phyloP scores from a whole-genome alignment of 495 filamentous ascomycete species.

The Cryomyces minteri region DNA sequence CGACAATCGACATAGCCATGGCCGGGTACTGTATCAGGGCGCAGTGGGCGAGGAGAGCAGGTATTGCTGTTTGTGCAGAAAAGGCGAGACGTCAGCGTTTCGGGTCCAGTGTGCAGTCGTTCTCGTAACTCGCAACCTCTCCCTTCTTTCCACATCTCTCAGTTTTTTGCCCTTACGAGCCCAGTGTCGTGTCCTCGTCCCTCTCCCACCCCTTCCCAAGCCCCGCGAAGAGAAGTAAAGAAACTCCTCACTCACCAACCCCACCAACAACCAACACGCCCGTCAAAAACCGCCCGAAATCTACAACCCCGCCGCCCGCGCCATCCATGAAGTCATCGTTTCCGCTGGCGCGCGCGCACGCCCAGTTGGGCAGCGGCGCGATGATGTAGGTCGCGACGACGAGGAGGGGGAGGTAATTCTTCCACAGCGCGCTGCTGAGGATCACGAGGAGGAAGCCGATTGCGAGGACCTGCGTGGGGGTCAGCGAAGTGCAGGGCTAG shows the following conservation, averaged over 20 bases:
- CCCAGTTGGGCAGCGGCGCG: slow-evolving; percentile 89
- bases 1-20: slow-evolving; percentile 88
- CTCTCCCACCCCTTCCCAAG: neutral
- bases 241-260: slow-evolving; percentile 47
- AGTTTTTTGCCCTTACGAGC: neutral
- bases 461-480: slow-evolving; percentile 52
- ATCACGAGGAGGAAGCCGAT: slow-evolving; percentile 99
- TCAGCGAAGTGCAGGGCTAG: neutral
- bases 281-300: slow-evolving; percentile 86
- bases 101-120: neutral
- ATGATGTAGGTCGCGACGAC: slow-evolving; percentile 91
- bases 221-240: neutral
- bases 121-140: slow-evolving; percentile 3
- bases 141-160: neutral
- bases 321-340: slow-evolving; percentile 96
- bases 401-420: slow-evolving; percentile 80
- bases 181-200: neutral
- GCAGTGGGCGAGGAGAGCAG: slow-evolving; percentile 73
- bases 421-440: slow-evolving; percentile 85
- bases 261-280: slow-evolving; percentile 98
- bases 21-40: slow-evolving; percentile 62
- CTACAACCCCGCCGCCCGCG: slow-evolving; percentile 60
- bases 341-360: slow-evolving; percentile 71
- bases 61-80: slow-evolving; percentile 44
- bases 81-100: neutral